Base-by-base conservation (phyloP, 108 stramenopile species). In the Nitzschia sp. region DNA sequence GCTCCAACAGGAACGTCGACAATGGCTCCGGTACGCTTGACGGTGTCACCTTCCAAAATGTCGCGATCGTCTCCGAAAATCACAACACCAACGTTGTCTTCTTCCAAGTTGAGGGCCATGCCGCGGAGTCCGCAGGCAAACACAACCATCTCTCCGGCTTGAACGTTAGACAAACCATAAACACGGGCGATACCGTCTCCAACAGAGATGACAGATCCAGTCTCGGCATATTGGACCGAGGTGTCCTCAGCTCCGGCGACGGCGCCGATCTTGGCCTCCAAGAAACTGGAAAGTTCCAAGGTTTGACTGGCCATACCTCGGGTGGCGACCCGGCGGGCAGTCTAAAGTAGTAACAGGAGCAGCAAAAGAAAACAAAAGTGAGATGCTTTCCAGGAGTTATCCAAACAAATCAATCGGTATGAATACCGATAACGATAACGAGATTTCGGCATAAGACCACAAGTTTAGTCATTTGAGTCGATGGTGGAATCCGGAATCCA, bases 151-250 rank as follows among this genome's bases (percentile, higher is more conserved):
- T 99, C 98, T 79, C 98, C 98, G 66, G 98, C 98, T 80, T 99
- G 98, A 83, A 99, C 97, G 72, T 97, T 97, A 90, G 96, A 94
- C 58, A 99, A 91, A 70, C 98, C 98, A 84, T 98, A 99, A 23
- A 99, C 98, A 78, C 98, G 98, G 71, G 98, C 98, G 77, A 99
- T 99, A 85, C 98, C 98, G 80, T 99, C 98, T 88, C 98, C 98
- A 25, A 99, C 97, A 33, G 96, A 96, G 72, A 99, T 97, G 71
- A 99, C 98, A 63, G 97, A 86, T 71, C 98, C 98, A 53, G 97
- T 96, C 80, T 99, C 98, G 76, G 94, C 94, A 77, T 93, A 96
- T 75, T 93, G 85, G 64, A 87, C 88, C n/a, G 86, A 54, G 60
- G 85, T 69, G 73, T 95, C 92, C 68, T 89, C 94, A 64, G 85